Percentiles rank a stretch among this genome's conserved stretches.
phyloP scores from a whole-genome alignment of 1,139 yeast species.

The Sugiyamaella sp. region DNA sequence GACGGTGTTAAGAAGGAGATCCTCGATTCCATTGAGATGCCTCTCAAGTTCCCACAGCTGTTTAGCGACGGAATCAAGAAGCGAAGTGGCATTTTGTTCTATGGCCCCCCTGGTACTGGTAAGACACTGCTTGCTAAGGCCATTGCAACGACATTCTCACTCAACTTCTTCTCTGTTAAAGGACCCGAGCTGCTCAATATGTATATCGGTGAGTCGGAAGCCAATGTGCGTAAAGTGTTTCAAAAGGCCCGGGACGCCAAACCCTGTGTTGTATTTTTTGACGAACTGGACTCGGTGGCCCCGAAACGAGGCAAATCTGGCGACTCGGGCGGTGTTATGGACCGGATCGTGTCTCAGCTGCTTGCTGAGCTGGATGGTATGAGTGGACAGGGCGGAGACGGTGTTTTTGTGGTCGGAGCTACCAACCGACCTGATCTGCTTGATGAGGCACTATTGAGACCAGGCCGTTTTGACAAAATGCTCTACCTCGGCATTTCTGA shows the following conservation, averaged over 20 bases:
- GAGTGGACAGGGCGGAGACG: conserved; percentile 86
- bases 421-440: conserved; percentile 93
- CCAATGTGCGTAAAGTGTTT: conserved; percentile 91
- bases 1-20: conserved; percentile 90
- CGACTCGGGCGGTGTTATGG: conserved; percentile 99
- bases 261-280: conserved; percentile 89
- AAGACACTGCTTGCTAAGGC: conserved; percentile 94
- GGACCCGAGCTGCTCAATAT: conserved; percentile 94
- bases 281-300: conserved; percentile 47
- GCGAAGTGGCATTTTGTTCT: conserved; percentile 89
- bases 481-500: conserved; percentile 90
- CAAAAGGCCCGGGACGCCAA: conserved; percentile 94
- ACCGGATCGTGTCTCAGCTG: conserved; percentile 91
- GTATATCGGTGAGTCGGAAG: conserved; percentile 99
- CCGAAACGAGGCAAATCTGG: conserved; percentile 98
- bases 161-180: conserved; percentile 92
- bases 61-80: conserved; percentile 88
- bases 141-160: conserved; percentile 89
- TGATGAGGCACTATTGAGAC: conserved; percentile 91
- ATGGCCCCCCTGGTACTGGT: conserved; percentile 99
- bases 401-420: conserved; percentile 96
- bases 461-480: conserved; percentile 96
- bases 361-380: conserved; percentile 95
- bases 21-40: conserved; percentile 94
- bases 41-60: conserved; percentile 87